Base-by-base conservation (phyloP, 2,329 filamentous ascomycete species). In the Stachybotrys chlorohalonatus region DNA sequence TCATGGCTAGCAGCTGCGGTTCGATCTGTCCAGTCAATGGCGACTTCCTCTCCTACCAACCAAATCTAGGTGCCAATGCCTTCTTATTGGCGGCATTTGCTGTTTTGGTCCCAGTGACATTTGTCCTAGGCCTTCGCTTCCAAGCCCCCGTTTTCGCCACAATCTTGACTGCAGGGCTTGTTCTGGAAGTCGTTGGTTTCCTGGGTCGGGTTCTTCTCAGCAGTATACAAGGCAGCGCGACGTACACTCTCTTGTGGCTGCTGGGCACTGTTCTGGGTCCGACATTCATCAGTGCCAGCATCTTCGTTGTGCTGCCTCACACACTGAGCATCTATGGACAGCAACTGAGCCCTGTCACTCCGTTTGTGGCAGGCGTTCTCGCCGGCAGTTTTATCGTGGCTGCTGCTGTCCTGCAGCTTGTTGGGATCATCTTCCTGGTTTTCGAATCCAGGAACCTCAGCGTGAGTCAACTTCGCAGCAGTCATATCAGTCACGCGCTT, bases 211-310 rank as follows among this genome's bases (percentile, higher is more conserved):
- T 80, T 7, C 61, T 79, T 32, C 68, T 79, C 11, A 67, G 68
- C 47, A 63, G 60, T 7, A 59, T 68, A 31, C 61, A 62, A 8
- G 64, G 66, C 46, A 70, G 63, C 55, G 65, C 67, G 51, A 62
- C 63, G 3, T 70, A 66, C 55, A 78, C 79, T 57, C 64, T 70
- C 11, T 58, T 81, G 5, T 78, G 69, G 54, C 62, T 80, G 36
- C 58, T 77, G 11, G 77, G 78, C 16, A 78, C 75, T 1, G 64
- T 75, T 17, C 62, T 77, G 42, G 78, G 76, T 1, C 75, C 78
- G 15, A 74, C 72, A 2, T 65, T 78, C 46, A 70, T 79, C 57
- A 71, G 70, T 11, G 66, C 69, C 11, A 72, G 76, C 31, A 64
- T 78, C 31, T 78, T 75, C 53, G 63, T 72, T 24, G 60, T 75